Conservation (phyloP, 2,329 filamentous ascomycete genomes). For the Colletotrichum coccodes region DNA sequence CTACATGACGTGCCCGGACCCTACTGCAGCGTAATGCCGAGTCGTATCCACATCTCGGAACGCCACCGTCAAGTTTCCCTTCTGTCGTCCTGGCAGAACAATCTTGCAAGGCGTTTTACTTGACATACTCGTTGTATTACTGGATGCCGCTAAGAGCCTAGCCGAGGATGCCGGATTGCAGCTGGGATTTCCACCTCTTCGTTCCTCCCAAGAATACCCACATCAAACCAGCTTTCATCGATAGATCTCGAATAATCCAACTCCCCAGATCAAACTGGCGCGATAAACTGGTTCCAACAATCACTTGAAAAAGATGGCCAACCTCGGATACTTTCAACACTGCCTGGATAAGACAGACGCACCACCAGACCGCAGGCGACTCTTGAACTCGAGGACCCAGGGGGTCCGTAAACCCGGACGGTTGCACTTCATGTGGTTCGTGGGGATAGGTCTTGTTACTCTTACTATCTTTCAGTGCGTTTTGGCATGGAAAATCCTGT, state of each 20-base stretch:
- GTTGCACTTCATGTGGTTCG: background rate
- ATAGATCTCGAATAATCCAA: too few species aligned
- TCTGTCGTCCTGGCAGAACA: background rate
- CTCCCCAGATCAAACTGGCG: too few species aligned
- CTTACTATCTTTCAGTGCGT: background rate
- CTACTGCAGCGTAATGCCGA: too few species aligned
- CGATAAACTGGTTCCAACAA: too few species aligned
- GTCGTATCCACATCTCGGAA: background rate
- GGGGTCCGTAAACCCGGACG: background rate
- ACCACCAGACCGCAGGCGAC: background rate
- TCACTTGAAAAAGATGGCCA: background rate
- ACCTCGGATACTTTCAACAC: background rate
- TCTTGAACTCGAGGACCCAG: background rate
- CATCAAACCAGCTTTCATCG: too few species aligned
- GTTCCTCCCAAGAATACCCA: too few species aligned
- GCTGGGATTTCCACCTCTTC: too few species aligned
- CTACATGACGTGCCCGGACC: too few species aligned
- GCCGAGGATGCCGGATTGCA: too few species aligned
- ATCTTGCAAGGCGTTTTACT: too few species aligned
- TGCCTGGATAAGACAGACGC: background rate
- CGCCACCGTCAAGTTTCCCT: background rate
- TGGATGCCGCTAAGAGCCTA: too few species aligned
- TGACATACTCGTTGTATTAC: too few species aligned
- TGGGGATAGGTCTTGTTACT: background rate
- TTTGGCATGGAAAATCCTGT: background rate